A percentile compares a stretch with the other conserved stretches of the same genome.
Conservation (phyloP, 257 asterid species). For the Fraxinus americana region DNA sequence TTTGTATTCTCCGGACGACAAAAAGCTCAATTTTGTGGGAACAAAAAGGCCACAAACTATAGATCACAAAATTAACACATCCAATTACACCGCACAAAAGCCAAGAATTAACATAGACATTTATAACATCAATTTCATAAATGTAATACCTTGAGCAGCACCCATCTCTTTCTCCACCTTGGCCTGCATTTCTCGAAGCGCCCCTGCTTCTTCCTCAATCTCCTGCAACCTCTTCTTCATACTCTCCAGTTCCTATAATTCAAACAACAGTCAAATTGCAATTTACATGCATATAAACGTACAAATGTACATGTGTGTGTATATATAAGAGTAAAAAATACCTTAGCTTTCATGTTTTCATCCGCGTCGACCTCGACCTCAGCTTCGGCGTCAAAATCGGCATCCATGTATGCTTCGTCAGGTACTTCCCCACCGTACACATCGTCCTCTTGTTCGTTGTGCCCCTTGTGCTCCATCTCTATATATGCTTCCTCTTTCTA, state of each 20-base stretch:
- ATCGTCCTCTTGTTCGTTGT: constrained; percentile 53
- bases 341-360: constrained; percentile 49
- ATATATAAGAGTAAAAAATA: constrained; percentile 9
- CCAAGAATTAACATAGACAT: constrained; percentile 18
- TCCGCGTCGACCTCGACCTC: constrained; percentile 36
- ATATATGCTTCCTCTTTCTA: constrained; percentile 7
- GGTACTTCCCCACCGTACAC: constrained; percentile 62
- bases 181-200: constrained; percentile 82
- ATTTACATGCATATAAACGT: background rate
- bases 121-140: background rate
- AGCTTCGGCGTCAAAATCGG: constrained; percentile 52
- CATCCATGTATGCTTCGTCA: constrained; percentile 61
- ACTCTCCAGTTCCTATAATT: constrained; percentile 69
- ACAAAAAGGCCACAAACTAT: background rate
- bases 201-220: constrained; percentile 83
- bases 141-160: constrained; percentile 54
- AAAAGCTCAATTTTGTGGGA: background rate
- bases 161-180: constrained; percentile 79
- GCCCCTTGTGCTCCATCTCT: constrained; percentile 42
- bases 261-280: constrained; percentile 15
- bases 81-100: background rate
- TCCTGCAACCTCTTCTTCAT: constrained; percentile 76
- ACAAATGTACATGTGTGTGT: constrained; percentile 3
- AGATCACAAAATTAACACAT: constrained; percentile 21
- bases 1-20: background rate